These are phyloP conservation scores for Picochlorum sp. DNA, from an alignment of 139 green algal genomes.

Conservation along the genomic window DNA sequence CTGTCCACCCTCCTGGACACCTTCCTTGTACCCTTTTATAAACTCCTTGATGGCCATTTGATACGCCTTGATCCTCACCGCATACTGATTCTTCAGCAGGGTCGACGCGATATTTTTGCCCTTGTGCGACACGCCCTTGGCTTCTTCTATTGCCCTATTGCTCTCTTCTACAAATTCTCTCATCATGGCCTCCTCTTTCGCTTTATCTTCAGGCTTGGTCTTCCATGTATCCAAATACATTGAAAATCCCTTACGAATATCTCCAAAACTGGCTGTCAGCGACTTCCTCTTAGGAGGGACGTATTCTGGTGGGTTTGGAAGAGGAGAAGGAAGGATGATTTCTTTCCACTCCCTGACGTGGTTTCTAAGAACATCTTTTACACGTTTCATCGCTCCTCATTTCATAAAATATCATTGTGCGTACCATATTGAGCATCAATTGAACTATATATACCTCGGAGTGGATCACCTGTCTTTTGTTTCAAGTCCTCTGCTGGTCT, in stretches of 20 bases:
- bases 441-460: no score
- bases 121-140: constrained; percentile 9
- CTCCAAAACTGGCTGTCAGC: background rate
- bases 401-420: no score
- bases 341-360: constrained; percentile 28
- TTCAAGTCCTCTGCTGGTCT: no score
- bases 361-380: constrained; percentile 6
- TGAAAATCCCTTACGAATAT: constrained; percentile 5
- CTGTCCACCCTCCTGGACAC: constrained; percentile 17
- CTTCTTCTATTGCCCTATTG: background rate
- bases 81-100: constrained; percentile 36
- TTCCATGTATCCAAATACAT: constrained; percentile 28
- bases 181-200: constrained; percentile 3
- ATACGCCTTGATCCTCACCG: constrained; percentile 31
- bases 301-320: constrained; percentile 35
- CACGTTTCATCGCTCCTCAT: no score
- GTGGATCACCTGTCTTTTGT: no score
- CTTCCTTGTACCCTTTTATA: constrained; percentile 41
- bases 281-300: constrained; percentile 5
- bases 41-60: constrained; percentile 39
- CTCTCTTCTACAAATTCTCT: background rate
- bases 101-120: constrained; percentile 25
- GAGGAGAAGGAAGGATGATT: constrained; percentile 28
- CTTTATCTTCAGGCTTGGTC: constrained; percentile 3
- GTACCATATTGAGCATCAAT: no score